Percentiles rank a stretch among this genome's conserved stretches.
Evolutionary conservation across 768 basidiomycete genomes (phyloP).

Genomic region (Rubroboletus satanas): DNA sequence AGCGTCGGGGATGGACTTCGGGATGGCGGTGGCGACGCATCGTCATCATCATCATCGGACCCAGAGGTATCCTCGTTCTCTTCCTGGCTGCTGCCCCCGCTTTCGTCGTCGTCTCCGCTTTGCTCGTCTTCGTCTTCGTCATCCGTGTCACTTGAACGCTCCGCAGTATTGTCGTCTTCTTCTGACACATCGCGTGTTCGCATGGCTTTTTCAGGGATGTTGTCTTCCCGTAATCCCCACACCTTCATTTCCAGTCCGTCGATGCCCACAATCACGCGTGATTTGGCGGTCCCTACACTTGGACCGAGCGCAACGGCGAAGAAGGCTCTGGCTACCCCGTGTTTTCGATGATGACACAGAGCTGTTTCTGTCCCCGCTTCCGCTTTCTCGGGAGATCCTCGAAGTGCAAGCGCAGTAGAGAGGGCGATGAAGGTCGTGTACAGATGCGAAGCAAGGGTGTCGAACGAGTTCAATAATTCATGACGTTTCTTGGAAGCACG

Average conservation of each 20-base stretch:
- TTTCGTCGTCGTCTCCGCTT: conserved; percentile 3
- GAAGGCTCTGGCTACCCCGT: conserved; percentile 38
- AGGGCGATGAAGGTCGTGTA: conserved; percentile 70
- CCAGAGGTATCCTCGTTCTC: conserved; percentile 1
- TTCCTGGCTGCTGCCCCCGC: conserved; percentile 8
- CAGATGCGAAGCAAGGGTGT: conserved; percentile 70
- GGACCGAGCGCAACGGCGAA: conserved; percentile 66
- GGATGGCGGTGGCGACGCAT: conserved; percentile 16
- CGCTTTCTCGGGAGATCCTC: conserved; percentile 6
- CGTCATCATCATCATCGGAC: conserved; percentile 12
- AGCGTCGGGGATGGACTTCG: conserved; percentile 24
- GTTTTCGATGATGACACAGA: neutral
- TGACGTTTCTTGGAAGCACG: conserved; percentile 55
- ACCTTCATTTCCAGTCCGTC: conserved; percentile 56
- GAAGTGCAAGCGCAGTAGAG: conserved; percentile 59
- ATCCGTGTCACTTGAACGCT: conserved; percentile 1
- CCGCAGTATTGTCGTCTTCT: neutral
- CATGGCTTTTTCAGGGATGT: conserved; percentile 22
- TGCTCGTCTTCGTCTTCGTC: conserved; percentile 7
- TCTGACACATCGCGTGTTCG: conserved; percentile 15
- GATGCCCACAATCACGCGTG: conserved; percentile 58
- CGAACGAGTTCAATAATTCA: conserved; percentile 63
- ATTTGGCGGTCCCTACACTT: conserved; percentile 55
- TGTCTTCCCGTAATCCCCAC: conserved; percentile 24
- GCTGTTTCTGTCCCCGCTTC: neutral